Conservation (phyloP, 179 eudicot genomes). For the Silene coronaria region DNA sequence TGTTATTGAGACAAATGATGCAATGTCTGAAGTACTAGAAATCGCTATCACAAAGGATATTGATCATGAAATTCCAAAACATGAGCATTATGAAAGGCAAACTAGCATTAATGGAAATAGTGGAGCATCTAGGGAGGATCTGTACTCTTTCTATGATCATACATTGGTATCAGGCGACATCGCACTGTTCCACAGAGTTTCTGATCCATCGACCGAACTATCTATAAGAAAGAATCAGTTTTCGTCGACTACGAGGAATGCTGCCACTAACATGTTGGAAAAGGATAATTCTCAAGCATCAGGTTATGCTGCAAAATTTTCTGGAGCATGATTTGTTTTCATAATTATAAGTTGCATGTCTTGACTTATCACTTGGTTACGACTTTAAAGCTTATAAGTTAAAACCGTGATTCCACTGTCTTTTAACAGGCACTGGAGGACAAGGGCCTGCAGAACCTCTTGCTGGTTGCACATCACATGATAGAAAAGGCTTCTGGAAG, state of each 20-base stretch:
- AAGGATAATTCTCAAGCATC: constrained; percentile 27
- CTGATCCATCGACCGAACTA: constrained; percentile 28
- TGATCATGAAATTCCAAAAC: constrained; percentile 16
- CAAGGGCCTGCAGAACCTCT: constrained; percentile 30
- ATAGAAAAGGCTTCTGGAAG: constrained; percentile 31
- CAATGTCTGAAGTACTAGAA: constrained; percentile 25
- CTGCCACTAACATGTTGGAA: constrained; percentile 23
- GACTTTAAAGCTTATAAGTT: background rate
- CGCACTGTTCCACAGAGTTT: constrained; percentile 24
- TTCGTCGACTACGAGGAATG: constrained; percentile 25
- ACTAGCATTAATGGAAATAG: constrained; percentile 18
- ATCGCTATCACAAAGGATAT: constrained; percentile 18
- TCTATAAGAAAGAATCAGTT: constrained; percentile 25
- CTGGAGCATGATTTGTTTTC: constrained; percentile 30
- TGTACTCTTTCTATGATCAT: constrained; percentile 52
- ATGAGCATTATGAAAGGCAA: constrained; percentile 27
- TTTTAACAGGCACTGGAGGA: constrained; percentile 28
- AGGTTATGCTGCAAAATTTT: constrained; percentile 33
- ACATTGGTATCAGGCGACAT: constrained; percentile 22
- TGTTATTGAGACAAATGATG: constrained; percentile 21
- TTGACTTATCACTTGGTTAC: constrained; percentile 10
- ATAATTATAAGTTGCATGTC: constrained; percentile 12
- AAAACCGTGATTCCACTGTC: constrained; percentile 2
- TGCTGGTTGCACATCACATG: constrained; percentile 27
- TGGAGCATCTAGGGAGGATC: constrained; percentile 40